phyloP scores from a whole-genome alignment of 495 filamentous ascomycete species.

The Penicillium cinerascens region DNA sequence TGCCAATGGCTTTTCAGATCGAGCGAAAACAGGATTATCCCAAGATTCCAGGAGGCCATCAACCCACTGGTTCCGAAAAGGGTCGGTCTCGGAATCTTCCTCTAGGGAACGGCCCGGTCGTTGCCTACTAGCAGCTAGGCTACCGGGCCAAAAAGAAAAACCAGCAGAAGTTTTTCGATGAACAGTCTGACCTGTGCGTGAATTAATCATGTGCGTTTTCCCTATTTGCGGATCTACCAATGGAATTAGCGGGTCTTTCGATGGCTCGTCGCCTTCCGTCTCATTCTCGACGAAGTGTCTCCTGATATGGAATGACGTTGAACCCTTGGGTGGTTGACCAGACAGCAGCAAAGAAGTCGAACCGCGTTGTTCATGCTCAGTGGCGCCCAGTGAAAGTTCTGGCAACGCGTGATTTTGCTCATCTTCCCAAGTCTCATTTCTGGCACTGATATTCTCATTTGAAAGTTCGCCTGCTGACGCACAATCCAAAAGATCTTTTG shows the following conservation, averaged over 20 bases:
- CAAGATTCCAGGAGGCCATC: slow-evolving; percentile 44
- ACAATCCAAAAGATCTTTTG: slow-evolving; percentile 21
- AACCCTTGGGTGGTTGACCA: not conserved
- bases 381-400: not conserved
- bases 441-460: not conserved
- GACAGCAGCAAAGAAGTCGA: not conserved
- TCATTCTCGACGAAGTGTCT: not conserved
- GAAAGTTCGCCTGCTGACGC: not conserved
- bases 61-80: slow-evolving; percentile 29
- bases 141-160: not conserved
- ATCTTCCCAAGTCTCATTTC: not conserved
- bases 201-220: slow-evolving; percentile 53
- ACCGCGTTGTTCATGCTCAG: not conserved
- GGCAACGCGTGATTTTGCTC: not conserved
- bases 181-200: slow-evolving; percentile 57
- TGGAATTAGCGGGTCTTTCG: slow-evolving; percentile 39
- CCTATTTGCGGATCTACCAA: slow-evolving; percentile 72
- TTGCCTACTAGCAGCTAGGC: not conserved
- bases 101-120: slow-evolving; percentile 1
- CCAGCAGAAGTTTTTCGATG: slow-evolving; percentile 1
- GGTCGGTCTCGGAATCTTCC: slow-evolving; percentile 6
- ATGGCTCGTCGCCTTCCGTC: not conserved
- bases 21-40: slow-evolving; percentile 61
- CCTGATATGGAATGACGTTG: not conserved
- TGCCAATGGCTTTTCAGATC: slow-evolving; percentile 49